A percentile compares a stretch with the other conserved stretches of the same genome.
Evolutionary conservation across 768 basidiomycete genomes (phyloP).

Genomic region (Boletus edulis): DNA sequence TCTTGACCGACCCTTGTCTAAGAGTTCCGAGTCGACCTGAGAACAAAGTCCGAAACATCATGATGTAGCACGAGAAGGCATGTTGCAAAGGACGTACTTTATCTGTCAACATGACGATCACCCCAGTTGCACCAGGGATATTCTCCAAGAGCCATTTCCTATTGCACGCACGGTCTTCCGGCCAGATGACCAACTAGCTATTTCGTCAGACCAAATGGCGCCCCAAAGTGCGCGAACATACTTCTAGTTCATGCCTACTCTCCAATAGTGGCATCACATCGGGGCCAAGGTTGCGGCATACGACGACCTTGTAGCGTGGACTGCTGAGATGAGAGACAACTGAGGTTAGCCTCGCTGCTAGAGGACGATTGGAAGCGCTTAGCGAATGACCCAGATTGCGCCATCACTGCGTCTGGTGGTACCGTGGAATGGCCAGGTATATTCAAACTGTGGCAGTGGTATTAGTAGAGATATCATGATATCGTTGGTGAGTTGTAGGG

Average conservation of each 20-base stretch:
- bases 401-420: slow-evolving; percentile 16
- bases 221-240: slow-evolving; percentile 22
- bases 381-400: slow-evolving; percentile 26
- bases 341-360: slow-evolving; percentile 25
- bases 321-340: slow-evolving; percentile 23
- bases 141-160: slow-evolving; percentile 75
- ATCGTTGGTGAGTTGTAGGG: no score
- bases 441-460: no score
- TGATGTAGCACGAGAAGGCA: background rate
- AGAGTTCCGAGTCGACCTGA: slow-evolving; percentile 71
- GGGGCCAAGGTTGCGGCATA: slow-evolving; percentile 59
- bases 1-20: slow-evolving; percentile 33
- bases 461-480: no score
- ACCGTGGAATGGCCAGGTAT: background rate
- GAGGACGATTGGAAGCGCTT: slow-evolving; percentile 5
- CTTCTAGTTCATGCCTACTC: slow-evolving; percentile 53
- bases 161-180: slow-evolving; percentile 53
- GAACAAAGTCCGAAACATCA: background rate
- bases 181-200: slow-evolving; percentile 46
- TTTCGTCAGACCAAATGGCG: background rate
- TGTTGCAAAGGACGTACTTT: slow-evolving; percentile 44
- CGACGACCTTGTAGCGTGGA: slow-evolving; percentile 44
- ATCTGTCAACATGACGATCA: slow-evolving; percentile 66
- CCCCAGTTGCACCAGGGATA: slow-evolving; percentile 59
- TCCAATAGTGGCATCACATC: slow-evolving; percentile 59